Conservation (phyloP, 805 yeast species). For the Candida stauntonica region DNA sequence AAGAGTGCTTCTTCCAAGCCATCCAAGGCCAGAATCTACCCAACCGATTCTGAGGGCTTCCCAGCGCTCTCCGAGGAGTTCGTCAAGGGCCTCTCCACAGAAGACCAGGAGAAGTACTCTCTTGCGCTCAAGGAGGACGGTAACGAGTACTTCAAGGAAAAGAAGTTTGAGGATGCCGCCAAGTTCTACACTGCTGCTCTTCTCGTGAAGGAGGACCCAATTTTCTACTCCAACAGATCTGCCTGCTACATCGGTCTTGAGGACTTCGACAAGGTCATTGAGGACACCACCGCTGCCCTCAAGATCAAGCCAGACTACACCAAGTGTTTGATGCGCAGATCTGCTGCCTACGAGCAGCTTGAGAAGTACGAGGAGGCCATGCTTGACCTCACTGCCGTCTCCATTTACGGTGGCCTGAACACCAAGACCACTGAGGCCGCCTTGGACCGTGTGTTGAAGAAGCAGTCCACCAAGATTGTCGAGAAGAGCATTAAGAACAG, state of each 20-base stretch:
- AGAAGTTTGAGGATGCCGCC: constrained; percentile 72
- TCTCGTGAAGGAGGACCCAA: constrained; percentile 72
- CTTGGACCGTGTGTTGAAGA: constrained; percentile 81
- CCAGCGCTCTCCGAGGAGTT: constrained; percentile 51
- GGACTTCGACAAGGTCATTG: constrained; percentile 78
- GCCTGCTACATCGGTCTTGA: constrained; percentile 88
- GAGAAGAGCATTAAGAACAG: constrained; percentile 46
- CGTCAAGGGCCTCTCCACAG: constrained; percentile 41
- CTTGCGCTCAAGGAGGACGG: constrained; percentile 84
- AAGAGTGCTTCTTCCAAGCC: too few relatives aligned
- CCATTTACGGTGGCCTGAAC: constrained; percentile 78
- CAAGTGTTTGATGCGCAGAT: constrained; percentile 91
- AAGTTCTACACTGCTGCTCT: constrained; percentile 77
- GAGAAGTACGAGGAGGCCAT: constrained; percentile 80
- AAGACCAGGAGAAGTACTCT: constrained; percentile 61
- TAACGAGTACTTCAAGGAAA: constrained; percentile 67
- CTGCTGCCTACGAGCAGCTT: constrained; percentile 81
- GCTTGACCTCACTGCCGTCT: constrained; percentile 85
- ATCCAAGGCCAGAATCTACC: constrained; percentile 45
- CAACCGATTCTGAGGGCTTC: constrained; percentile 51
- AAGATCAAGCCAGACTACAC: constrained; percentile 83
- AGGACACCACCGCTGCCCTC: constrained; percentile 83
- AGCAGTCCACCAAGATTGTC: constrained; percentile 71
- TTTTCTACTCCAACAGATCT: constrained; percentile 91
- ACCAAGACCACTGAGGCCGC: constrained; percentile 73